These are phyloP conservation scores for Cyberlindnera maritima DNA, from an alignment of 805 yeast species.

Conservation along the genomic window DNA sequence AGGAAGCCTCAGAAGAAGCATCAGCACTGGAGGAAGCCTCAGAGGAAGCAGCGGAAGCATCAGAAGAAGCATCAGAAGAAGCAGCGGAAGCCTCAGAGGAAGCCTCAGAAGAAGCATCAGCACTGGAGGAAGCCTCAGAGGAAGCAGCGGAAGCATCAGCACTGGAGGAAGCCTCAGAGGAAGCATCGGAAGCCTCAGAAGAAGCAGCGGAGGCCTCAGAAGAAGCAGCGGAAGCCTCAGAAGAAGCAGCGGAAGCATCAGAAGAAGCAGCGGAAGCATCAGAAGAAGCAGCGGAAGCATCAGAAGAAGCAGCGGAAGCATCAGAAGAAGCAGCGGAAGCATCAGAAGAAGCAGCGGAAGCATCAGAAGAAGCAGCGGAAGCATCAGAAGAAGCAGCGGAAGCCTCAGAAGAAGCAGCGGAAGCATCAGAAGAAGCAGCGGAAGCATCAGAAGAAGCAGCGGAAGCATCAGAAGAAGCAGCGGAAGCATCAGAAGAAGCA, in stretches of 20 bases:
- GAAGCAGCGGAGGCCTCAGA: background rate
- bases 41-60: conserved; percentile 8
- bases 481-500: background rate
- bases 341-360: conserved; percentile 9
- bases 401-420: background rate
- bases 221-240: background rate
- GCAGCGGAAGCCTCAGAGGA: background rate
- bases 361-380: background rate
- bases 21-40: background rate
- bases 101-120: background rate
- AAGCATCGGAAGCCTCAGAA: background rate
- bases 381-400: conserved; percentile 1
- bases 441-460: background rate
- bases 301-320: background rate
- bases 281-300: background rate
- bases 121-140: background rate
- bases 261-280: background rate
- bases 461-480: background rate
- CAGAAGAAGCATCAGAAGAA: conserved; percentile 1
- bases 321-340: conserved; percentile 1
- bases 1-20: background rate
- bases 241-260: background rate
- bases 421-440: background rate
- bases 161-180: background rate
- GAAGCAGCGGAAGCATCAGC: background rate